Percentiles rank a stretch among this genome's conserved stretches.
phyloP scores from a whole-genome alignment of 2,329 filamentous ascomycete genomes.

The Alternaria dauci region DNA sequence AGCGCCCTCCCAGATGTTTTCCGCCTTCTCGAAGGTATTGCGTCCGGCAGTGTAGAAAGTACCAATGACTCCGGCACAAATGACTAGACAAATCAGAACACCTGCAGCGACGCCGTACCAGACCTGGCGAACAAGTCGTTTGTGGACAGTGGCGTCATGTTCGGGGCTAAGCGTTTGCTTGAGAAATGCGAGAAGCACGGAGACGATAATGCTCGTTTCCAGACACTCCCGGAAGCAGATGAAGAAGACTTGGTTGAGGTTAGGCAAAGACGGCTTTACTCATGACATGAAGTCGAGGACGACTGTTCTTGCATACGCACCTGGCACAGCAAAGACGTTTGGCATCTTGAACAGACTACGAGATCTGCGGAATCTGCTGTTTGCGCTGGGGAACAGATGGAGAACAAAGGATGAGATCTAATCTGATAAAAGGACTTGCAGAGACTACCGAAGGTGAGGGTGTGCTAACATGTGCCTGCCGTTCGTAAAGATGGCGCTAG shows the following conservation, averaged over 20 bases:
- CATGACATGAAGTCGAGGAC: neutral
- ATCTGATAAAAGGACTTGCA: constrained; percentile 28
- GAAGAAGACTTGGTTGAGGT: constrained; percentile 71
- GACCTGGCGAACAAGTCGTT: constrained; percentile 71
- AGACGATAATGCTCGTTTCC: constrained; percentile 85
- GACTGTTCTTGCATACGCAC: constrained; percentile 43
- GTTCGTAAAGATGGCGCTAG: constrained; percentile 15
- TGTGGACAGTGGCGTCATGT: constrained; percentile 69
- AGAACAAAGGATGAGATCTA: constrained; percentile 23
- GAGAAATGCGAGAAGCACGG: constrained; percentile 83
- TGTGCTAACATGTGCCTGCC: constrained; percentile 1
- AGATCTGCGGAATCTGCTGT: constrained; percentile 2
- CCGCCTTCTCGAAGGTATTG: constrained; percentile 71
- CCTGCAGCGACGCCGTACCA: constrained; percentile 73
- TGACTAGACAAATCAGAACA: constrained; percentile 69
- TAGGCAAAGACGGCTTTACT: neutral
- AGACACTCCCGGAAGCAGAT: constrained; percentile 87
- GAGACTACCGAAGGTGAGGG: neutral
- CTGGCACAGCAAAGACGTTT: constrained; percentile 76
- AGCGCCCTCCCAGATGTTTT: constrained; percentile 82
- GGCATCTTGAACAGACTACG: constrained; percentile 56
- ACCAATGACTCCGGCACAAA: constrained; percentile 73
- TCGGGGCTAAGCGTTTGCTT: constrained; percentile 79
- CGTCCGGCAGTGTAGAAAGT: constrained; percentile 71
- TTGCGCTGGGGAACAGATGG: constrained; percentile 16